Evolutionary conservation across 1,284 basidiomycete species (phyloP), one percentile per base, ranked within the genome.

Genomic region (Ustilago esculenta): DNA sequence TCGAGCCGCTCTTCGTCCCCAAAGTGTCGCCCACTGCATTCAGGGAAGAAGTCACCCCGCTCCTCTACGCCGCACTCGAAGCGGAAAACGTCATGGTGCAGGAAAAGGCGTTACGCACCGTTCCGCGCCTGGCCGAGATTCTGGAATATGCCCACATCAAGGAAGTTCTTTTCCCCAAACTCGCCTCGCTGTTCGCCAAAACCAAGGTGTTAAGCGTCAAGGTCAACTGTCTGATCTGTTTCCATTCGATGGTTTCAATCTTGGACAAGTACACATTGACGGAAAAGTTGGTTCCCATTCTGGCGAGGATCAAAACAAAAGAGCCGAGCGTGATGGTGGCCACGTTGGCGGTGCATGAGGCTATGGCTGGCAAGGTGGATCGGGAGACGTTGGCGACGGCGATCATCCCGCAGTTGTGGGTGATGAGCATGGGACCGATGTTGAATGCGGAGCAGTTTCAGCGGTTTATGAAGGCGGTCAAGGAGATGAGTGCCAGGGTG

Each of bases 281-380:
- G 0, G 93, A 96, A 74, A 97, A 96, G 81, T 86, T 98, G 14
- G 94, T 98, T 2, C 95, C 95, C 0, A 83, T 98, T 14, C 84
- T 98, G 20, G 90, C 93, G 0, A 94, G 93, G 81, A 97, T 98
- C 76, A 90, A 95, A 52, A 98, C 95, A 2, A 96, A 87, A 88
- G 85, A 83, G 64, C 80, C 82, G 6, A 76, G 75, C n/a, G 82
- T 83, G 4, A 82, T 83, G 82, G 65, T 79, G 87, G 92, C 93
- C 1, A 96, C 94, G 0, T 84, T 98, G 36, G 89, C 88, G 9
- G 94, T 99, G 0, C 94, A 98, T 83, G 94, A 97, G 82, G 92
- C 91, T 4, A 96, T 98, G 92, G 92, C 94, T 2, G 87, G 88
- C 73, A 98, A 98, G 82, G 90, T 98, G 4, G 94, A 97, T 72